Conservation (phyloP, 176 grass and related monocot species). For the Zea luxurians region DNA sequence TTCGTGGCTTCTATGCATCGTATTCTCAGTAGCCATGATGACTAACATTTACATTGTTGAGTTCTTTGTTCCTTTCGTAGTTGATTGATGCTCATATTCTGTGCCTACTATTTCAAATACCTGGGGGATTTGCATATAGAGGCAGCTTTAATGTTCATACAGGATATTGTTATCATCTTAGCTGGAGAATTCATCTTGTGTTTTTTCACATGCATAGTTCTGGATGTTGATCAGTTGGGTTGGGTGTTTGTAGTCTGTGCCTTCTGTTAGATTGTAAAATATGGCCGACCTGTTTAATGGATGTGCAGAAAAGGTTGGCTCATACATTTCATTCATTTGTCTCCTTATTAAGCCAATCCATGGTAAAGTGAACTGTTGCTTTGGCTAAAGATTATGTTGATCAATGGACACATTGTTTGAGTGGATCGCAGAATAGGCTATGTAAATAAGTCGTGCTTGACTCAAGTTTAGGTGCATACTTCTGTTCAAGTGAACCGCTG, state of each 20-base stretch:
- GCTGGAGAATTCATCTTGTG: neutral
- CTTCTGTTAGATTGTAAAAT: neutral
- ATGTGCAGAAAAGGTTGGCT: slow-evolving; percentile 6
- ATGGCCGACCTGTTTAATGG: neutral
- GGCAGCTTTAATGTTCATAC: neutral
- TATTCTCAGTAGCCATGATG: neutral
- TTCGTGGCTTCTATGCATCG: neutral
- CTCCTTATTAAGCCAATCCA: slow-evolving; percentile 8
- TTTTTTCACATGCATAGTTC: neutral
- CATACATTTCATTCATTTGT: neutral
- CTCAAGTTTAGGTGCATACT: neutral
- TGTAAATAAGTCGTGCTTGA: neutral
- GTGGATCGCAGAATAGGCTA: neutral
- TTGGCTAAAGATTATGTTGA: neutral
- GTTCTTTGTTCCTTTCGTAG: neutral
- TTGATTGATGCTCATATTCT: neutral
- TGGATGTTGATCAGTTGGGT: neutral
- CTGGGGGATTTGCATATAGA: neutral
- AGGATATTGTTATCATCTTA: neutral
- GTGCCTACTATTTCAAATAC: neutral
- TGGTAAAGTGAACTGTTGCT: neutral
- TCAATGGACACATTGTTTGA: slow-evolving; percentile 23
- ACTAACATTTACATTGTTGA: neutral
- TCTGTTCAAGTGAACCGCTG: slow-evolving; percentile 3
- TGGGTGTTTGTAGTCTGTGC: neutral